Evolutionary conservation across 306 rosid genomes (phyloP), one percentile per base, ranked within the genome.

Genomic region (Luffa aegyptiaca): DNA sequence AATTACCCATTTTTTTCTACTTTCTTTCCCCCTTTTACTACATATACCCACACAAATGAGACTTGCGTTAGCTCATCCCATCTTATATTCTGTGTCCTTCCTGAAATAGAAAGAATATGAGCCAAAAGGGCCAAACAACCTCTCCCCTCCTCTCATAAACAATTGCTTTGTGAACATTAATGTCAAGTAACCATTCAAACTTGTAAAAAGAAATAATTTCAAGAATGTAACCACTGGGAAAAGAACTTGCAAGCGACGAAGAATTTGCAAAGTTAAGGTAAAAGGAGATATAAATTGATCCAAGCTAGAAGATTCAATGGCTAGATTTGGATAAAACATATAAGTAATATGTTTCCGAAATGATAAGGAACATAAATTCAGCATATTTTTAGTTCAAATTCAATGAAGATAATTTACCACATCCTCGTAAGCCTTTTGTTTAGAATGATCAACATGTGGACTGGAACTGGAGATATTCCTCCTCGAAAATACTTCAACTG

Each of bases 401-500:
- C 42, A 70, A 75, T 66, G 56, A 62, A 79, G 5, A 68, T 10
- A 21, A 44, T 63, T 88, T 96, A 96, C 98, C 98, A 72, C 79
- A 44, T 95, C 95, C 37, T 96, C 99, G 48, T 11, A 79, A 81
- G 89, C 83, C 86, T 89, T 93, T 65, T 86, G 89, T 82, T 80
- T 95, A 83, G 81, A 20, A 74, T 77, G 88, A 82, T 93, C 97
- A 73, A 59, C 84, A 55, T 57, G 91, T 69, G 99, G 99, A 84
- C 90, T 87, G 80, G 98, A 18, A 80, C 80, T 83, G 33, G 88
- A 39, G 26, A 80, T 87, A 80, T 90, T 92, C 86, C 90, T 91
- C 76, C 97, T 84, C 41, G 93, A 81, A 85, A 89, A 88, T 64
- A 86, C 90, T 88, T 96, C 99, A 82, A 89, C 94, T 36, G 94